Percentiles rank a stretch among this genome's conserved stretches.
phyloP scores from a whole-genome alignment of 441 rosid genomes.

The Eutrema salsugineum region DNA sequence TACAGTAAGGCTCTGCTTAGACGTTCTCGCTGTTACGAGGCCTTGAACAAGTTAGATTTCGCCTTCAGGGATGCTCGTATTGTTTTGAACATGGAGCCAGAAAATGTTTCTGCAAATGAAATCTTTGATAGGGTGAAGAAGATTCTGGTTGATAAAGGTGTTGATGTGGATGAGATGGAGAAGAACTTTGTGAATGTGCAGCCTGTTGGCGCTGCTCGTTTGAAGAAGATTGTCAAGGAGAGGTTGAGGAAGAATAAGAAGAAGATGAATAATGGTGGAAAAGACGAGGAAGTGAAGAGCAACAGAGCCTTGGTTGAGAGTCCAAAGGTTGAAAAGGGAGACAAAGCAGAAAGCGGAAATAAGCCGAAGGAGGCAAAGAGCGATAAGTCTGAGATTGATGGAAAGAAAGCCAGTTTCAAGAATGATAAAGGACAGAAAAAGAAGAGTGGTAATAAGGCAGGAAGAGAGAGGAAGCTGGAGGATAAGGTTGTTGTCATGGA shows the following conservation, averaged over 20 bases:
- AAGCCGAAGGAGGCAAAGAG: slow-evolving; percentile 10
- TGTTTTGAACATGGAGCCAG: slow-evolving; percentile 82
- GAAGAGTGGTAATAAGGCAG: slow-evolving; percentile 38
- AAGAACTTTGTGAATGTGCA: slow-evolving; percentile 43
- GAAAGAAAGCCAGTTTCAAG: slow-evolving; percentile 29
- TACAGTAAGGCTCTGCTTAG: slow-evolving; percentile 80
- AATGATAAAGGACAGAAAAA: slow-evolving; percentile 39
- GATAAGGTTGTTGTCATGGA: slow-evolving; percentile 54
- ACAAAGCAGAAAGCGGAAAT: not conserved
- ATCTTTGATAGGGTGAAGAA: slow-evolving; percentile 62
- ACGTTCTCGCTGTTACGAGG: slow-evolving; percentile 82
- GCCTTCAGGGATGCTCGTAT: slow-evolving; percentile 79
- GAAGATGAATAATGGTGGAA: slow-evolving; percentile 14
- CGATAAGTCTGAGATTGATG: slow-evolving; percentile 25
- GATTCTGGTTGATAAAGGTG: slow-evolving; percentile 62
- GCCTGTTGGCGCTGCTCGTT: slow-evolving; percentile 31
- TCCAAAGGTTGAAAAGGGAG: slow-evolving; percentile 17
- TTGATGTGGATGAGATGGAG: slow-evolving; percentile 64
- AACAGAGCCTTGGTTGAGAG: slow-evolving; percentile 21
- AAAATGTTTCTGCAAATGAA: slow-evolving; percentile 66
- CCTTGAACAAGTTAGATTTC: slow-evolving; percentile 79
- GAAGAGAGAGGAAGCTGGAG: slow-evolving; percentile 35
- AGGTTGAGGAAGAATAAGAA: slow-evolving; percentile 43
- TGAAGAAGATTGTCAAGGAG: slow-evolving; percentile 43
- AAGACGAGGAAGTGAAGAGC: slow-evolving; percentile 29